Base-by-base conservation (phyloP, 768 basidiomycete genomes). In the Leccinum disarticulatum region DNA sequence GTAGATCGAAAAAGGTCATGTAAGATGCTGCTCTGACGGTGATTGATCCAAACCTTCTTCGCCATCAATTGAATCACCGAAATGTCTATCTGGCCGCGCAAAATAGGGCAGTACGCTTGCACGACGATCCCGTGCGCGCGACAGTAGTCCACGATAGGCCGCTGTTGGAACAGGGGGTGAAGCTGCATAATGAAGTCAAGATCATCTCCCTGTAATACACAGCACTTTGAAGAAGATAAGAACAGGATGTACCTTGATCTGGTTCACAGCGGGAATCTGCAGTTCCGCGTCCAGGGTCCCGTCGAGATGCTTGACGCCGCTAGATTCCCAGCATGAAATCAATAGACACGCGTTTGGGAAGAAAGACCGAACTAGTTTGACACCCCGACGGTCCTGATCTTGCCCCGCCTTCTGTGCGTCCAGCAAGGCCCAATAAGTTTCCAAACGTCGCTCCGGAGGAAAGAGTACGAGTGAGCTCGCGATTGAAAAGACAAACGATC, bases 41-140 rank as follows among this genome's bases (percentile, higher is more conserved):
- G 35, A 8, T 27, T 22, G 35, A 8, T 27, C 61, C 74, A 15
- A 59, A 89, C 90, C 78, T 88, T 88, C 51, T 76, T 73, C 2
- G 88, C 82, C 6, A 91, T 64, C 28, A 77, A 74, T 49, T 73
- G 73, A 48, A 94, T 76, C 13, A 79, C 76, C 0, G 81, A 78
- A 66, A 88, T 70, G 50, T 83, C 80, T 76, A 83, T 76, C 41
- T 63, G 52, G 1, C 85, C 86, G 10, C 87, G 80, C 36, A 92
- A 68, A 61, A 94, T 80, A 3, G 93, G 91, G 68, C 87, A 86
- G 67, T 93, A 92, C 0, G 90, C 91, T 68, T 91, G 78, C 11
- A 90, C 74, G 17, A 86, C 73, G 50, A 93, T 89, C 2, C 74
- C 74, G 65, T 87, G 76, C 41, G 78, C 70, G 22, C 73, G 71